Percentiles rank a stretch among this genome's conserved stretches.
Conservation (phyloP, 2,329 filamentous ascomycete species). For the Paradendryphiella salina region DNA sequence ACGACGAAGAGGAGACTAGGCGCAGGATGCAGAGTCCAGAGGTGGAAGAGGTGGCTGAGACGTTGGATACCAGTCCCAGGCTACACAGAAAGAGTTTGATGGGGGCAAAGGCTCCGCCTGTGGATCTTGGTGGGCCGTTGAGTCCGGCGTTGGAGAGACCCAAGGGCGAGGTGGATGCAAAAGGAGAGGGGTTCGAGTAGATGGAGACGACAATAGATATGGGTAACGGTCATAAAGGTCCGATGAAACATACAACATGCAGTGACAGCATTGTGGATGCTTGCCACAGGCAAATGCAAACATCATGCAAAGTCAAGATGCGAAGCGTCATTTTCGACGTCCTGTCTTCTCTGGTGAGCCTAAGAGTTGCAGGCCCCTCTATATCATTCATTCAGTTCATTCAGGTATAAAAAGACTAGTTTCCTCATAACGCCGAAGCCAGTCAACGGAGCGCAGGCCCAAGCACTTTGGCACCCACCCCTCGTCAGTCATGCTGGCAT, state of each 20-base stretch:
- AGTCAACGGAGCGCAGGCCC: constrained; percentile 34
- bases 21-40: constrained; percentile 20
- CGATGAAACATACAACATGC: neutral
- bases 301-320: neutral
- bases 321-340: no score
- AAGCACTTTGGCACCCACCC: constrained; percentile 46
- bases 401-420: constrained; percentile 9
- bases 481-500: constrained; percentile 28
- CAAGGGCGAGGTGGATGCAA: constrained; percentile 27
- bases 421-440: constrained; percentile 35
- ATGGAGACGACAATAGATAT: neutral
- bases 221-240: constrained; percentile 5
- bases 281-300: neutral
- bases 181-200: constrained; percentile 41
- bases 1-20: constrained; percentile 10
- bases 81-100: constrained; percentile 52
- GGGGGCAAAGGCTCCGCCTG: constrained; percentile 31
- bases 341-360: neutral
- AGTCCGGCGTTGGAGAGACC: constrained; percentile 37
- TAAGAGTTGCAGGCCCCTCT: neutral
- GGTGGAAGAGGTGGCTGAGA: constrained; percentile 46
- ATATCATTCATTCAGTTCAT: constrained; percentile 14
- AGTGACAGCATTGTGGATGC: neutral
- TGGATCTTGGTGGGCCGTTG: constrained; percentile 33
- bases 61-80: constrained; percentile 40